Base-by-base conservation (phyloP, 192 early-diverging fungal genomes). In the Kappamyces sp. region DNA sequence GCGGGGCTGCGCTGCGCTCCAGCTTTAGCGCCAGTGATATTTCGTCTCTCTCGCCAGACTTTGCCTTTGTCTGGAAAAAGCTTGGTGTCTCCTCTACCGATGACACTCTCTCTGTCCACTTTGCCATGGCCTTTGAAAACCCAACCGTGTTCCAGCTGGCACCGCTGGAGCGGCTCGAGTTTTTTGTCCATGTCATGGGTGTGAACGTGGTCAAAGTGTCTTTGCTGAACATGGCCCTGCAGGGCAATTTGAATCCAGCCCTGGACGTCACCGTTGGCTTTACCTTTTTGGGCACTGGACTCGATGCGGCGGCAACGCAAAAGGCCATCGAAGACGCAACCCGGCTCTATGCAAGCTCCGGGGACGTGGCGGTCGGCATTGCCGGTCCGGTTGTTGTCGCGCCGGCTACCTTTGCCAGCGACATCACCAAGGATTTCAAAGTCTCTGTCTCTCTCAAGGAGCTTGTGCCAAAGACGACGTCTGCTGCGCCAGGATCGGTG, bases 71-170 rank as follows among this genome's bases (percentile, higher is more conserved):
- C 9, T 43, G 42, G 42, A 11, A 9, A 9, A 37, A 45, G 9
- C 54, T 72, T 6, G 60, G 34, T 31, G n/a, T 72, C 45, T 32
- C 42, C 11, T 64, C 65, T 51, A 58, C 53, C 33, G 70, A 72
- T 54, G 33, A 29, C 5, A 66, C 66, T 30, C 34, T 72, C 42
- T 38, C 47, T 11, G 30, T 72, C 39, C 45, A 37, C 8, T 38
- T 67, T 55, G 49, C 43, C 32, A 31, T 66, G 32, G 57, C 57
- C 15, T 59, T 69, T 46, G 65, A 70, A 39, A 75, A 75, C 60
- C 66, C 68, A 12, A 63, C 60, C 33, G 52, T 54, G 31, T 45
- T 75, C 39, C 47, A 64, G 5, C 9, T 75, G 2, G 34, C 43
- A 29, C 38, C 58, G 49, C 52, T 75, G 34, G 36, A 58, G 9